A percentile compares a stretch with the other conserved stretches of the same genome.
phyloP scores from a whole-genome alignment of 495 filamentous ascomycete species.

The Trichoderma virens region DNA sequence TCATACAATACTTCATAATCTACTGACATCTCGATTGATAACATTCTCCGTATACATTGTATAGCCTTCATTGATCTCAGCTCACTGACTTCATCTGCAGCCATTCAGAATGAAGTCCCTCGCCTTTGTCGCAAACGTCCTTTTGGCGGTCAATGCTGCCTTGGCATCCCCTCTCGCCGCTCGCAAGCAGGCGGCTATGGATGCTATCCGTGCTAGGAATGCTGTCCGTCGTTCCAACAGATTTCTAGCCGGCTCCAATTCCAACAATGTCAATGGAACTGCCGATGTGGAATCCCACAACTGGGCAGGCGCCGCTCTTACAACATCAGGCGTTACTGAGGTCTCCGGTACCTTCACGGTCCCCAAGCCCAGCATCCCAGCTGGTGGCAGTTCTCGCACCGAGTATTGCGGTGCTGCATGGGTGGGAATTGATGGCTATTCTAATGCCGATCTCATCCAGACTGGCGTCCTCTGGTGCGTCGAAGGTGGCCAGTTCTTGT shows the following conservation, averaged over 20 bases:
- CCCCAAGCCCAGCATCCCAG: background rate
- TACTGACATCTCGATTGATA: background rate
- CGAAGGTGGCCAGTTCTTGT: background rate
- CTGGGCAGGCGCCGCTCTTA: background rate
- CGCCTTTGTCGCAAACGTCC: background rate
- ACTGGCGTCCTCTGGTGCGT: background rate
- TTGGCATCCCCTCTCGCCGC: background rate
- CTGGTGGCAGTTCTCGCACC: background rate
- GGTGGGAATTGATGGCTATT: background rate
- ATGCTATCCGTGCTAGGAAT: background rate
- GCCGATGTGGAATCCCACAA: background rate
- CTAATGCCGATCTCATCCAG: background rate
- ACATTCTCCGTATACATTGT: background rate
- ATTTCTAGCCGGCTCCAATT: background rate
- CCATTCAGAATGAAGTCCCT: background rate
- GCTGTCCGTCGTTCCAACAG: background rate
- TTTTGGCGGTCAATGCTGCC: background rate
- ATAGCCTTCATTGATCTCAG: background rate
- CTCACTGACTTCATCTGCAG: background rate
- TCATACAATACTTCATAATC: background rate
- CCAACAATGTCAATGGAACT: background rate
- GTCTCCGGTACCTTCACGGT: background rate
- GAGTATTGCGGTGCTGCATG: background rate
- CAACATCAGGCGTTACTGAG: background rate
- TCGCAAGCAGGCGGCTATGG: constrained; percentile 1